A percentile compares a stretch with the other conserved stretches of the same genome.
Conservation (phyloP, 2,329 filamentous ascomycete species). For the Colletotrichum tamarilloi region DNA sequence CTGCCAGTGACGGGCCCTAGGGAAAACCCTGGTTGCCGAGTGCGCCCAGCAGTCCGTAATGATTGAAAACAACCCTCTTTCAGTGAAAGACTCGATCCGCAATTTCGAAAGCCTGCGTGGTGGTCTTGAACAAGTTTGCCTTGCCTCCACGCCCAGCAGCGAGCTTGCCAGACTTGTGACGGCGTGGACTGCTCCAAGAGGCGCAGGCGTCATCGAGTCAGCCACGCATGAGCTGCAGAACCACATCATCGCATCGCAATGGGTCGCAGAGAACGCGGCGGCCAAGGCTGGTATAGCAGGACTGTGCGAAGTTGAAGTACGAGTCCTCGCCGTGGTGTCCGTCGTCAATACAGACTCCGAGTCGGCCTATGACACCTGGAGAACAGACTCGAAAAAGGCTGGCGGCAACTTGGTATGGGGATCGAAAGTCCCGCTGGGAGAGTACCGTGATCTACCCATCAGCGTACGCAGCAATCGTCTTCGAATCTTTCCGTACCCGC, state of each 20-base stretch:
- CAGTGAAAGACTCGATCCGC: conserved; percentile 16
- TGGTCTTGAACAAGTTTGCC: neutral
- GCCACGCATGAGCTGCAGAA: conserved; percentile 36
- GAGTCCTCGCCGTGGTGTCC: conserved; percentile 21
- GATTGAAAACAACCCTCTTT: conserved; percentile 38
- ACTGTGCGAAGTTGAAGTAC: conserved; percentile 32
- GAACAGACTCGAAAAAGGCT: neutral
- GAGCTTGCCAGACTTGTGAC: conserved; percentile 14
- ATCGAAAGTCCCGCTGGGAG: conserved; percentile 24
- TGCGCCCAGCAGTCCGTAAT: conserved; percentile 40
- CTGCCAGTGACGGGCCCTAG: conserved; percentile 11
- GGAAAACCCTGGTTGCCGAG: conserved; percentile 28
- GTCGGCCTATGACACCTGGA: conserved; percentile 10
- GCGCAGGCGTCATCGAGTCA: neutral
- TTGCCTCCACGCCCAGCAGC: conserved; percentile 5
- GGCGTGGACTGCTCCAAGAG: neutral
- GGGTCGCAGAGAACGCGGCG: conserved; percentile 35
- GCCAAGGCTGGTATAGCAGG: conserved; percentile 30
- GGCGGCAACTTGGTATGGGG: conserved; percentile 31
- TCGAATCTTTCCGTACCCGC: conserved; percentile 38
- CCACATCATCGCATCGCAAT: conserved; percentile 39
- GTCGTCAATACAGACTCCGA: conserved; percentile 35
- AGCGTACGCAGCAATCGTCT: conserved; percentile 36
- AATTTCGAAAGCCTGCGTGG: conserved; percentile 30
- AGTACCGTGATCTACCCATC: conserved; percentile 37